Evolutionary conservation across 106 monocot genomes (phyloP), one percentile per base, ranked within the genome.

Genomic region (Dactylorhiza incarnata): DNA sequence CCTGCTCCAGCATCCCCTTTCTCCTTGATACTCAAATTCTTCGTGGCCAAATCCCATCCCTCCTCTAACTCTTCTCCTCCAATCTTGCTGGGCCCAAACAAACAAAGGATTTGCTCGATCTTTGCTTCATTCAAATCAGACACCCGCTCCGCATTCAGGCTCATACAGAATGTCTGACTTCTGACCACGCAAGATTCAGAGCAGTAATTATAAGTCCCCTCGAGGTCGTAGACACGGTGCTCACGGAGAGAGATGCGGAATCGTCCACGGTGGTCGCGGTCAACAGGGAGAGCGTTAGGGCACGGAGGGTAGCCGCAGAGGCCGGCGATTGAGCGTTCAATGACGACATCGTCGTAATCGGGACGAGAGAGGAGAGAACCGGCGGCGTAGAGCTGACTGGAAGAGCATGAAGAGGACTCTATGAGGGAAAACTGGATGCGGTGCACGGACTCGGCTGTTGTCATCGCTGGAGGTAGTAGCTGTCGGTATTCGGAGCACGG

Each of bases 151-250:
- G 48, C 51, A 7, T 23, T 20, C 19, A 99, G 66, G 13, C 73
- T 79, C 26, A 75, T 80, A 5, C 74, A 52, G 52, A 89, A 88
- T 0, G 91, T 80, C 17, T 67, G 51, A 80, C 94, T 91, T 7
- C 53, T 44, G 73, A 99, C 78, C 24, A 89, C 61, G 80, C 99
- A 99, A 3, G 5, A 48, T 20, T 83, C 81, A 70, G 82, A 89
- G 89, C 99, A 99, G 82, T 85, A 99, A 23, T 80, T 88, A 68
- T 75, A 77, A 29, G 80, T 79, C 66, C 94, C 99, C 72, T 92
- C 78, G 22, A 94, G 87, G 69, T 99, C 91, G 74, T 92, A 99
- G 20, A 99, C 92, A 22, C 82, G 74, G 79, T 99, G 99, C 77
- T 99, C 91, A 29, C 78, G 54, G 7, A 99, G 89, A 19, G 94